Base-by-base conservation (phyloP, 140 eudicot species). In the Senecio squalidus region DNA sequence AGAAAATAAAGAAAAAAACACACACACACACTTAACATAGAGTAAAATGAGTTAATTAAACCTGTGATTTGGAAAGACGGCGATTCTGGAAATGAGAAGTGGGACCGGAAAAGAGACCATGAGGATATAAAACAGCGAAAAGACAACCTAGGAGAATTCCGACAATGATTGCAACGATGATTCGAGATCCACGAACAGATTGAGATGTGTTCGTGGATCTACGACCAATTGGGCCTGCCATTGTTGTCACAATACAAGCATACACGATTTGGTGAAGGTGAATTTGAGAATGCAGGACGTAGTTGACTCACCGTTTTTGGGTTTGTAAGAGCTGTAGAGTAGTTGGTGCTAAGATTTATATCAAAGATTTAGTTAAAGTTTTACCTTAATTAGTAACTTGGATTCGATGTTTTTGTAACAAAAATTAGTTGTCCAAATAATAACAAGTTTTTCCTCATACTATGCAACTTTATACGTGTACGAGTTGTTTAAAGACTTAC, bases 121-220 rank as follows among this genome's bases (percentile, higher is more conserved):
- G 56, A 23, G 94, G 94, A 46, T 67, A 75, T 20, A 81, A 63
- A 59, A 85, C 64, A 0, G 88, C 86, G 2, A 71, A 73, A 28
- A 75, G 9, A 20, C 81, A 76, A 5, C 89, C 94, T 17, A 79
- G 47, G 0, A 78, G 18, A 14, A 81, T 46, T 13, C 89, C 86
- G 34, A 81, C 49, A 6, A 66, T 36, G 20, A 85, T 66, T 14
- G 94, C 86, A 9, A 61, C 55, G 20, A 73, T 58, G 30, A 78
- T 78, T 55, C 73, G 54, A 39, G 89, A 81, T 72, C 80, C 78
- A 21, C 78, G 71, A 8, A 47, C 16, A 0, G 82, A 55, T 67
- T 72, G 76, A 24, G 68, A 72, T 31, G 68, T 22, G 67, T 17
- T 48, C 18, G 70, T 48, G 29, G 63, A 80, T 67, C 77, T 73